These are phyloP conservation scores for Aphanocladium album DNA, from an alignment of 2,329 filamentous ascomycete genomes.

Conservation along the genomic window DNA sequence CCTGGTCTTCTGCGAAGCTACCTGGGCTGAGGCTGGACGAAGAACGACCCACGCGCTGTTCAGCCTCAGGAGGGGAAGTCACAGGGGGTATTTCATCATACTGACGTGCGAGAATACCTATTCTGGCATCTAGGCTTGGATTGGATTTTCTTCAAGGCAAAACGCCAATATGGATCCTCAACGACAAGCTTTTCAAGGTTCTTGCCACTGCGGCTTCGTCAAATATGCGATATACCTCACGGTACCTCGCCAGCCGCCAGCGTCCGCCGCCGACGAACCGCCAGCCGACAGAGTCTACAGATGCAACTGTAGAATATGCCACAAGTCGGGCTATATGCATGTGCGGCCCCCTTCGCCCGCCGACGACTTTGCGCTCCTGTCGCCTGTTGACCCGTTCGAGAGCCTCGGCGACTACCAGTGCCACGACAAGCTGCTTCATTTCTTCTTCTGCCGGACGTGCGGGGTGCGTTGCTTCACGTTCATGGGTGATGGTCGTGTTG, in stretches of 20 bases:
- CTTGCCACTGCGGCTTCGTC: slow-evolving; percentile 39
- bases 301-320: slow-evolving; percentile 47
- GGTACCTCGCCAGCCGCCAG: slow-evolving; percentile 25
- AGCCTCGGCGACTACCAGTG: slow-evolving; percentile 38
- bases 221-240: slow-evolving; percentile 37
- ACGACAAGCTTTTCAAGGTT: slow-evolving; percentile 24
- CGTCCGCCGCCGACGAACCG: neutral
- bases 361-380: slow-evolving; percentile 43
- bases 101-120: too few relatives aligned
- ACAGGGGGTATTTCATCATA: too few relatives aligned
- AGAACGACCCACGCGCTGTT: too few relatives aligned
- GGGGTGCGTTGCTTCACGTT: slow-evolving; percentile 40
- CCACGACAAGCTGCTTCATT: slow-evolving; percentile 28
- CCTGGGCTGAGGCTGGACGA: too few relatives aligned
- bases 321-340: slow-evolving; percentile 44
- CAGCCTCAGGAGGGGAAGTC: too few relatives aligned
- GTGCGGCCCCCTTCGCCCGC: slow-evolving; percentile 29
- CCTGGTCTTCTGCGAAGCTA: too few relatives aligned
- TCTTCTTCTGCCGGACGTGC: slow-evolving; percentile 43
- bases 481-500: slow-evolving; percentile 22
- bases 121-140: too few relatives aligned
- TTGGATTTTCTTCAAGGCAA: too few relatives aligned
- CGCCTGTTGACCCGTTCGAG: slow-evolving; percentile 31
- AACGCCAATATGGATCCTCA: neutral
- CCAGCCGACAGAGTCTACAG: slow-evolving; percentile 20